Percentiles rank a stretch among this genome's conserved stretches.
These are phyloP conservation scores for Pistacia vera DNA, from an alignment of 345 rosid genomes.

Conservation along the genomic window DNA sequence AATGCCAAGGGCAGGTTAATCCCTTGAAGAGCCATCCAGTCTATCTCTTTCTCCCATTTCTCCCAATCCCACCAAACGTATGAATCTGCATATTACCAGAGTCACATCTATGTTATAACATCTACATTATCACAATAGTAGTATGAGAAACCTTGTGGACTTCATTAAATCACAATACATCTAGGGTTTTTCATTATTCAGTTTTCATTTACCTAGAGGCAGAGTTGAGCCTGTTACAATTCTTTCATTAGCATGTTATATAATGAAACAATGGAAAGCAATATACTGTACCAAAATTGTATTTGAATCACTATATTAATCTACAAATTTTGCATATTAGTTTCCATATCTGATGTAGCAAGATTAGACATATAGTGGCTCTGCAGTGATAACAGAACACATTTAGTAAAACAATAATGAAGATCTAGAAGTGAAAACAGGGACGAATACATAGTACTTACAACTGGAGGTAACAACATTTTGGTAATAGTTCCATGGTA, in stretches of 20 bases:
- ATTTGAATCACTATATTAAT: not conserved
- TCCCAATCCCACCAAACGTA: slow-evolving; percentile 97
- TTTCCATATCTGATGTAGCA: not conserved
- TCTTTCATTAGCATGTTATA: not conserved
- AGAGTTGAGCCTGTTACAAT: not conserved
- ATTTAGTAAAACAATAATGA: not conserved
- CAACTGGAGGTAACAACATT: slow-evolving; percentile 96
- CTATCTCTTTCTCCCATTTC: slow-evolving; percentile 96
- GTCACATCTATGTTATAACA: too few relatives aligned
- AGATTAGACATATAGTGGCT: not conserved
- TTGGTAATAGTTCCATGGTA: slow-evolving; percentile 97
- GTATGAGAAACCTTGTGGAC: slow-evolving; percentile 5
- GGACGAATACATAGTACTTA: slow-evolving; percentile 37
- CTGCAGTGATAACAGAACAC: not conserved
- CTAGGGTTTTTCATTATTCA: not conserved
- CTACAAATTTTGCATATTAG: not conserved
- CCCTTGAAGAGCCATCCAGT: slow-evolving; percentile 99
- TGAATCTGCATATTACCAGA: slow-evolving; percentile 52
- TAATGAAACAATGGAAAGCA: not conserved
- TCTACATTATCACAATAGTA: not conserved
- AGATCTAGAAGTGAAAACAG: slow-evolving; percentile 8
- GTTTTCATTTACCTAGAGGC: not conserved
- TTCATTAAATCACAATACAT: too few relatives aligned
- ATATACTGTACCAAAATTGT: not conserved
- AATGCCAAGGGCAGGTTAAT: slow-evolving; percentile 94